Evolutionary conservation across 768 basidiomycete genomes (phyloP), one percentile per base, ranked within the genome.

Genomic region (Daedaleopsis nitida): DNA sequence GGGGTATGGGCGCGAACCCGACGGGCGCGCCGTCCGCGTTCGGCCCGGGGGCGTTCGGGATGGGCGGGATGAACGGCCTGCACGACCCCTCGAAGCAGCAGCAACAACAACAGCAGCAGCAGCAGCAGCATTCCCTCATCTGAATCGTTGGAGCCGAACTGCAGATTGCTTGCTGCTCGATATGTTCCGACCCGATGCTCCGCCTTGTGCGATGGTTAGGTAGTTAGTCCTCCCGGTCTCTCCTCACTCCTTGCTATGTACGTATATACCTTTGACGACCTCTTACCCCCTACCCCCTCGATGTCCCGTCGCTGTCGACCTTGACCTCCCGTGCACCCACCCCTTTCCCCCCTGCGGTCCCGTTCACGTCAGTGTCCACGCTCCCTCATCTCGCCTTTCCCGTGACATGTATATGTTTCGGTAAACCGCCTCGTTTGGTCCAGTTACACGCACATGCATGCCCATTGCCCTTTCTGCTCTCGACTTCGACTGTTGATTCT

Each of bases 51-150:
- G 43, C 64, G 54, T 64, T 65, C 37, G 58, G 66, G 8, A 52
- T 63, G 19, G 65, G 14, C 44, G 55, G 64, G 3, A 44, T 38
- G 13, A 43, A 45, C n/a, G 53, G 56, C 19, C 34, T 65, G 21
- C 42, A 63, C 50, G 58, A 64, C 42, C 58, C 63, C 62, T 24
- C 48, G 54, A 62, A 67, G 24, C 59, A 60, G 57, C 70, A 69
- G 58, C 82, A 79, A 57, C 77, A 78, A 65, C 80, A 79, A 64
- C 59, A 58, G 44, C 69, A 72, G 60, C 81, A 78, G 59, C 77
- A 77, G 60, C 81, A 78, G 59, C 77, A 77, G 65, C 80, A 80
- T 10, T 83, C 83, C 23, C 72, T 86, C 57, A 85, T 86, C 62
- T 86, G 74, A 72, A 58, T 38, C 45, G 65, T 48, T 37, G 17